Conservation (phyloP, 2,329 filamentous ascomycete species). For the Aureobasidium sp. region DNA sequence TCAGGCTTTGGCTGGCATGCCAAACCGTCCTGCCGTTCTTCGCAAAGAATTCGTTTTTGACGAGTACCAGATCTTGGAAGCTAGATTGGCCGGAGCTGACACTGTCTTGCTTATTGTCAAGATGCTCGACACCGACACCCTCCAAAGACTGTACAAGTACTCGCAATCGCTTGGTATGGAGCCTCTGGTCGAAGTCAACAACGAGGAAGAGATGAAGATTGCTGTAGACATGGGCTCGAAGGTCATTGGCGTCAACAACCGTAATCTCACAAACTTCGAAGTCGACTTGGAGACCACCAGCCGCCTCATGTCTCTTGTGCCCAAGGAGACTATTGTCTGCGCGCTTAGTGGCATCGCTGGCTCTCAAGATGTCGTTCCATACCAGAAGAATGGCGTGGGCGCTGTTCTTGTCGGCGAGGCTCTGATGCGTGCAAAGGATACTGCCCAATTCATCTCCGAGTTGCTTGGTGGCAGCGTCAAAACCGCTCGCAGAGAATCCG, state of each 20-base stretch:
- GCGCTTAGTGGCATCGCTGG: constrained; percentile 91
- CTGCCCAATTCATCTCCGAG: constrained; percentile 72
- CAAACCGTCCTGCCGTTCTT: constrained; percentile 82
- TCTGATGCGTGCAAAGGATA: constrained; percentile 84
- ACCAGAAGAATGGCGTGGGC: constrained; percentile 81
- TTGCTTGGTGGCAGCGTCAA: constrained; percentile 57
- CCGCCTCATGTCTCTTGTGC: constrained; percentile 78
- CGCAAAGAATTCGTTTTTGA: constrained; percentile 98
- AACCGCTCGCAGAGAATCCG: constrained; percentile 20
- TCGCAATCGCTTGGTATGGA: constrained; percentile 92
- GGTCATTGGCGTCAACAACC: constrained; percentile 96
- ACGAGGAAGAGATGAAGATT: constrained; percentile 80
- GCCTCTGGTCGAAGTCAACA: constrained; percentile 94
- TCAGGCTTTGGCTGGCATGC: constrained; percentile 82
- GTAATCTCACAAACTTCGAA: constrained; percentile 92
- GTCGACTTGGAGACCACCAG: constrained; percentile 91
- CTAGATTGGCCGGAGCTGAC: constrained; percentile 84
- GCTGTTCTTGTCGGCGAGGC: constrained; percentile 93
- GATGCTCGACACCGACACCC: constrained; percentile 74
- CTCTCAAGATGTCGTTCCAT: constrained; percentile 78
- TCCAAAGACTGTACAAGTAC: constrained; percentile 78
- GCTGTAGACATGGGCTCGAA: constrained; percentile 81
- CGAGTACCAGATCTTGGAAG: constrained; percentile 96
- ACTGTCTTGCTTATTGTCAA: constrained; percentile 95
- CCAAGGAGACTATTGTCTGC: constrained; percentile 78